Percentiles rank a stretch among this genome's conserved stretches.
These are phyloP conservation scores for Allium cepa DNA, from an alignment of 106 monocot species.

Conservation along the genomic window DNA sequence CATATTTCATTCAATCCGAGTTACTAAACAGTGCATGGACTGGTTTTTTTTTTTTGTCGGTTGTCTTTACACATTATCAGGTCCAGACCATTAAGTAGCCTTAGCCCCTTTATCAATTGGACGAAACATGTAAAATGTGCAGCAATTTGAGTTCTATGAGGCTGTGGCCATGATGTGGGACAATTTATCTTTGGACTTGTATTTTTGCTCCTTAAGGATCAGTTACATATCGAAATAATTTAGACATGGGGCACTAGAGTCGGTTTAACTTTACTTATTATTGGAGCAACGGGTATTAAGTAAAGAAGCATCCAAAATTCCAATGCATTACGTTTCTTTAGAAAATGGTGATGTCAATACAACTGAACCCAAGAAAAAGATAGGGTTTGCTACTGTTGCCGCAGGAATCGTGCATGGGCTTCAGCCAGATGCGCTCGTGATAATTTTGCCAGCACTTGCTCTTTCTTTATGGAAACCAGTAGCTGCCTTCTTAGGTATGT, in stretches of 20 bases:
- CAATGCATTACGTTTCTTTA: conserved; percentile 26
- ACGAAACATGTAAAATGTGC: conserved; percentile 72
- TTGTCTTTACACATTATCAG: conserved; percentile 90
- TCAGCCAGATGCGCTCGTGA: conserved; percentile 90
- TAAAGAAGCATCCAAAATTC: conserved; percentile 48
- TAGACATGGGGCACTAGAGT: conserved; percentile 84
- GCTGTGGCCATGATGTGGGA: conserved; percentile 95
- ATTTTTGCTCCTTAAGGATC: conserved; percentile 87
- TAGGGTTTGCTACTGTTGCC: conserved; percentile 89
- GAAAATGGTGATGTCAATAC: conserved; percentile 26
- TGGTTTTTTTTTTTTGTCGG: conserved; percentile 91
- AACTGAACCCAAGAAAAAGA: conserved; percentile 58
- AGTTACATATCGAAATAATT: conserved; percentile 77
- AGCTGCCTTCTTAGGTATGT: conserved; percentile 90
- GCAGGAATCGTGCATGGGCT: conserved; percentile 93
- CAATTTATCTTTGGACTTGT: conserved; percentile 86
- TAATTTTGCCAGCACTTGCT: conserved; percentile 90
- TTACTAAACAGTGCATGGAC: conserved; percentile 81
- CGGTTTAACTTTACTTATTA: conserved; percentile 74
- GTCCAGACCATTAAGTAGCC: conserved; percentile 92
- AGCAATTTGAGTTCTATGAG: conserved; percentile 86
- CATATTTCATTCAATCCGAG: conserved; percentile 32
- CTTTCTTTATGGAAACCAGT: conserved; percentile 84
- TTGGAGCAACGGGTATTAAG: conserved; percentile 84
- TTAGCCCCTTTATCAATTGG: conserved; percentile 95